A percentile compares a stretch with the other conserved stretches of the same genome.
phyloP scores from a whole-genome alignment of 441 rosid genomes.

The Dalechampia spathulata region DNA sequence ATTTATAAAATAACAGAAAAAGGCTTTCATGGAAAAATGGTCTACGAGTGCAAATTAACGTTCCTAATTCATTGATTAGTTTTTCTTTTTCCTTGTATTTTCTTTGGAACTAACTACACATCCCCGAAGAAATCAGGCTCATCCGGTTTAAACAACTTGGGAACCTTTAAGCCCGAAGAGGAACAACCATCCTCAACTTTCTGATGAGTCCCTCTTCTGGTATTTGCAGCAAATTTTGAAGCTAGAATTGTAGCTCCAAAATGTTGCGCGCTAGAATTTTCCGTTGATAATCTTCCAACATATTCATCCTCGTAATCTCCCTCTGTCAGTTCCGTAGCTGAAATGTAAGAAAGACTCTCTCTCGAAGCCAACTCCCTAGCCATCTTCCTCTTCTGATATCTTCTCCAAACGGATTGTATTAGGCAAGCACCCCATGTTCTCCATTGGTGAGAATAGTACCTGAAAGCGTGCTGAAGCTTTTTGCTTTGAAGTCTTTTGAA shows the following conservation, averaged over 20 bases:
- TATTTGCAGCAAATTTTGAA: slow-evolving; percentile 59
- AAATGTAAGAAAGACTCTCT: slow-evolving; percentile 14
- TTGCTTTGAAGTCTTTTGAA: slow-evolving; percentile 36
- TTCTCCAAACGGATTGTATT: slow-evolving; percentile 33
- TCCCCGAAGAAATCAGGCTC: slow-evolving; percentile 53
- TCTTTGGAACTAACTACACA: slow-evolving; percentile 15
- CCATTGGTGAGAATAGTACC: slow-evolving; percentile 39
- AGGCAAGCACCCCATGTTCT: slow-evolving; percentile 36
- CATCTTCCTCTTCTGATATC: slow-evolving; percentile 23
- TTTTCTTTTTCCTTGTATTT: no score
- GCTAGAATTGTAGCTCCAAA: slow-evolving; percentile 52
- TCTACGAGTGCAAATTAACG: no score
- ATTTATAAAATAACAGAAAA: no score
- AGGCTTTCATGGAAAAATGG: no score
- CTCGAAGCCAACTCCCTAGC: slow-evolving; percentile 18
- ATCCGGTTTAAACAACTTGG: slow-evolving; percentile 70
- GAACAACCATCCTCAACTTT: slow-evolving; percentile 33
- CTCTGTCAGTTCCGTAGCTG: slow-evolving; percentile 3
- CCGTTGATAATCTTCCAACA: slow-evolving; percentile 10
- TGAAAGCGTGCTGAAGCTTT: slow-evolving; percentile 27
- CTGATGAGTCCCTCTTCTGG: slow-evolving; percentile 35
- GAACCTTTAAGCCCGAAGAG: slow-evolving; percentile 64
- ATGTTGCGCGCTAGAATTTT: slow-evolving; percentile 21
- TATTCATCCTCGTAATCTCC: slow-evolving; percentile 14
- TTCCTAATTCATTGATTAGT: no score